Conservation (phyloP, 805 yeast species). For the Tetrapisispora iriomotensis region DNA sequence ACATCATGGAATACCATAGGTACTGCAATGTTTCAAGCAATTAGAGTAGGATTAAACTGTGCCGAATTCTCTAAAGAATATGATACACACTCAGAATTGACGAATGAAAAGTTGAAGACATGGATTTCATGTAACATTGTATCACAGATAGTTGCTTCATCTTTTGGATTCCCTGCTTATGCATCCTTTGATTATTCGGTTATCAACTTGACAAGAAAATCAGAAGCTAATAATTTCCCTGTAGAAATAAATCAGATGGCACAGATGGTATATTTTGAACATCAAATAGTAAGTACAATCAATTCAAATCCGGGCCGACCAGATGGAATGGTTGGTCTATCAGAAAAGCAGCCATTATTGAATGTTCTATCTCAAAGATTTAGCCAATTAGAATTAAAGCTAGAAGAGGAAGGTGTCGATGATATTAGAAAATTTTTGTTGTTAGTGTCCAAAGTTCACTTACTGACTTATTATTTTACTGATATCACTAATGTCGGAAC, state of each 20-base stretch:
- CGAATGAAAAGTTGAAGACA: slow-evolving; percentile 74
- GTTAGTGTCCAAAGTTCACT: slow-evolving; percentile 67
- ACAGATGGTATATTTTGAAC: slow-evolving; percentile 77
- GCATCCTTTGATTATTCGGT: slow-evolving; percentile 73
- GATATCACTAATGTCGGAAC: slow-evolving; percentile 29
- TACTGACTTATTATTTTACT: slow-evolving; percentile 71
- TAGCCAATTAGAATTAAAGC: slow-evolving; percentile 54
- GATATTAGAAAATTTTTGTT: slow-evolving; percentile 61
- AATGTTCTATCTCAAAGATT: slow-evolving; percentile 61
- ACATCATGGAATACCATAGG: slow-evolving; percentile 95
- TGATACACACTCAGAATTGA: slow-evolving; percentile 32
- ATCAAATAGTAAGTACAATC: slow-evolving; percentile 69
- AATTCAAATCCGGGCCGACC: slow-evolving; percentile 61
- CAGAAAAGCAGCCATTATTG: slow-evolving; percentile 67
- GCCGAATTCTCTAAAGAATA: slow-evolving; percentile 57
- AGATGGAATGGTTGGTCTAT: slow-evolving; percentile 52
- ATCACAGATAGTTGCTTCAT: slow-evolving; percentile 80
- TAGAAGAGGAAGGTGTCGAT: slow-evolving; percentile 45
- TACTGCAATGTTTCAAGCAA: slow-evolving; percentile 85
- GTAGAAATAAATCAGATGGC: slow-evolving; percentile 61
- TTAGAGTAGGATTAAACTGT: slow-evolving; percentile 81
- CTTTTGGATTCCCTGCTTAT: slow-evolving; percentile 92
- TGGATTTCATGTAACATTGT: slow-evolving; percentile 93
- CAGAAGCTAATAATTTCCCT: slow-evolving; percentile 33
- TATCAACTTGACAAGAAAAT: slow-evolving; percentile 16